phyloP scores from a whole-genome alignment of 306 rosid species.

The Rosa rugosa region DNA sequence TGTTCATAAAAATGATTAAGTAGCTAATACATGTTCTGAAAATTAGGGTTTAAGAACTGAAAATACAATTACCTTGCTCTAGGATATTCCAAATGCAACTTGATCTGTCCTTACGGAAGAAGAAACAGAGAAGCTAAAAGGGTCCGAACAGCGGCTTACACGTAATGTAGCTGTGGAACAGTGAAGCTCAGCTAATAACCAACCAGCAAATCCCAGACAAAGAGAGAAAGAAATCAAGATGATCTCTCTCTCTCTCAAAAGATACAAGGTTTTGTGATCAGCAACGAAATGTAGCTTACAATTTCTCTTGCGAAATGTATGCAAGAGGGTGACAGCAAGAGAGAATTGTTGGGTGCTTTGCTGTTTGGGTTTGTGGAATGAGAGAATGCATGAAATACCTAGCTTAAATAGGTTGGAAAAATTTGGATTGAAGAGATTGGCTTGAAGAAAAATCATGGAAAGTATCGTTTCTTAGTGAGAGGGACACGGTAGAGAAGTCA shows the following conservation, averaged over 20 bases:
- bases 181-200: conserved; percentile 10
- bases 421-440: conserved; percentile 31
- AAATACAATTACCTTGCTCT: background rate
- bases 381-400: background rate
- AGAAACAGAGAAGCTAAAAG: background rate
- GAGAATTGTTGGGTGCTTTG: background rate
- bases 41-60: background rate
- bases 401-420: conserved; percentile 17
- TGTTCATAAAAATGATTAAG: background rate
- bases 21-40: background rate
- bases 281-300: background rate
- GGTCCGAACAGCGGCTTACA: conserved; percentile 15
- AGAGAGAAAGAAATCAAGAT: conserved; percentile 28
- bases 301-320: background rate
- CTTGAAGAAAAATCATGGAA: conserved; percentile 17
- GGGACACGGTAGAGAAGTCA: conserved; percentile 23
- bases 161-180: background rate
- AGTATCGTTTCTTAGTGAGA: conserved; percentile 2
- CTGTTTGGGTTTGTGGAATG: conserved; percentile 11
- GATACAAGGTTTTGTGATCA: background rate
- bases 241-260: conserved; percentile 22
- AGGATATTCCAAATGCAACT: background rate
- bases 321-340: conserved; percentile 4
- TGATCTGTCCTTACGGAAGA: background rate
- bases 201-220: conserved; percentile 26